A percentile compares a stretch with the other conserved stretches of the same genome.
phyloP scores from a whole-genome alignment of 2,329 filamentous ascomycete genomes.

The Didymella segeticola region DNA sequence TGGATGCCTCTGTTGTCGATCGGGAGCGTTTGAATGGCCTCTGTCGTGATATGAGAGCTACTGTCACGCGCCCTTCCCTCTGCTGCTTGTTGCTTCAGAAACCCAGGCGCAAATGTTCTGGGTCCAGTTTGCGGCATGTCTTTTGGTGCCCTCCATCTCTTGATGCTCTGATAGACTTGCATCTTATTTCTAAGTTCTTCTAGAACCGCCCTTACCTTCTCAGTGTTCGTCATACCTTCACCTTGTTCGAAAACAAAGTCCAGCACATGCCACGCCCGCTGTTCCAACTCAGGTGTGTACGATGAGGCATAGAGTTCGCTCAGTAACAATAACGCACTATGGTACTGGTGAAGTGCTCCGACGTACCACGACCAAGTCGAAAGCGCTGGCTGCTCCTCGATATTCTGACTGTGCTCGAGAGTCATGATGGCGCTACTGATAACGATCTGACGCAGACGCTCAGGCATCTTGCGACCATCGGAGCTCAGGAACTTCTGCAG shows the following conservation, averaged over 20 bases:
- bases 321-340: conserved; percentile 71
- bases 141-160: conserved; percentile 63
- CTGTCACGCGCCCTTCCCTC: conserved; percentile 12
- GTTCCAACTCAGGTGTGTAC: conserved; percentile 62
- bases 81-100: conserved; percentile 13
- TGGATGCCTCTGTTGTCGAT: conserved; percentile 1
- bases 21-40: neutral
- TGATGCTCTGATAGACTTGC: conserved; percentile 64
- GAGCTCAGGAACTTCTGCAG: conserved; percentile 71
- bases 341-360: conserved; percentile 76
- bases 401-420: conserved; percentile 61
- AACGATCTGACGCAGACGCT: conserved; percentile 68
- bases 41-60: conserved; percentile 4
- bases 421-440: conserved; percentile 65
- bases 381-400: conserved; percentile 62
- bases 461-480: conserved; percentile 60
- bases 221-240: conserved; percentile 56
- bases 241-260: conserved; percentile 75
- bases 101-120: conserved; percentile 43
- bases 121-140: conserved; percentile 46
- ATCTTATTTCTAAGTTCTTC: conserved; percentile 68
- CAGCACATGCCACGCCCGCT: conserved; percentile 73
- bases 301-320: conserved; percentile 70
- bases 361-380: conserved; percentile 72
- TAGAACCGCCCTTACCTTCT: conserved; percentile 68